phyloP scores from a whole-genome alignment of 495 filamentous ascomycete species.

The Neurospora sp. region DNA sequence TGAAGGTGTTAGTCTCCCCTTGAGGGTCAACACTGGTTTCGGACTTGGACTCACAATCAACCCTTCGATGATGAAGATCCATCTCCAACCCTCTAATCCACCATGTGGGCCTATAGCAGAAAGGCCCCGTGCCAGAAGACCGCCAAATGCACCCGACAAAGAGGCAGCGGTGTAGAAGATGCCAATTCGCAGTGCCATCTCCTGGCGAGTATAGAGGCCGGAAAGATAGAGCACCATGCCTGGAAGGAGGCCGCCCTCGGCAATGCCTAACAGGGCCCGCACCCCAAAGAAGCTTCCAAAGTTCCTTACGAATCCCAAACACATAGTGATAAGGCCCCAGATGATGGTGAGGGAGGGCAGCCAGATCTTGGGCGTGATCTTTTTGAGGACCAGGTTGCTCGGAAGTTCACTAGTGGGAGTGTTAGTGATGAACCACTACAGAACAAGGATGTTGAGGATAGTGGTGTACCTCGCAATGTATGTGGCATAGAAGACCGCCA shows the following conservation, averaged over 20 bases:
- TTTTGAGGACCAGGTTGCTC: conserved; percentile 79
- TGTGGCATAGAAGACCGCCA: conserved; percentile 45
- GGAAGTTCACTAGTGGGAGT: conserved; percentile 52
- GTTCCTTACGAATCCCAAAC: conserved; percentile 66
- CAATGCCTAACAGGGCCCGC: conserved; percentile 62
- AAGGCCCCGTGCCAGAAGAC: conserved; percentile 34
- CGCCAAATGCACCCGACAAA: conserved; percentile 47
- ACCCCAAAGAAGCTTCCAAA: conserved; percentile 66
- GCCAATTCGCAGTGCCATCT: conserved; percentile 44
- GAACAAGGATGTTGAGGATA: too few relatives aligned
- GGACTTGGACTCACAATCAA: conserved; percentile 28
- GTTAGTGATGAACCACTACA: not conserved
- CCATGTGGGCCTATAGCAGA: conserved; percentile 29
- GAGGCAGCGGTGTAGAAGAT: conserved; percentile 45
- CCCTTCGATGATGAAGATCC: conserved; percentile 45
- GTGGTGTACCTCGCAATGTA: conserved; percentile 37
- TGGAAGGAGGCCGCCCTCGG: conserved; percentile 40
- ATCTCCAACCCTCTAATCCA: conserved; percentile 36
- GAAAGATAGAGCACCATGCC: conserved; percentile 43
- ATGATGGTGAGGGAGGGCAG: conserved; percentile 42
- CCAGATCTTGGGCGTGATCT: conserved; percentile 50
- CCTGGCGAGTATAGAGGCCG: conserved; percentile 33
- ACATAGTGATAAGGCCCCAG: conserved; percentile 49
- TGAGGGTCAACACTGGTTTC: not conserved
- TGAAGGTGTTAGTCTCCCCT: conserved; percentile 9